Evolutionary conservation across 2,329 filamentous ascomycete species (phyloP).

Genomic region (Cladosporium velox): DNA sequence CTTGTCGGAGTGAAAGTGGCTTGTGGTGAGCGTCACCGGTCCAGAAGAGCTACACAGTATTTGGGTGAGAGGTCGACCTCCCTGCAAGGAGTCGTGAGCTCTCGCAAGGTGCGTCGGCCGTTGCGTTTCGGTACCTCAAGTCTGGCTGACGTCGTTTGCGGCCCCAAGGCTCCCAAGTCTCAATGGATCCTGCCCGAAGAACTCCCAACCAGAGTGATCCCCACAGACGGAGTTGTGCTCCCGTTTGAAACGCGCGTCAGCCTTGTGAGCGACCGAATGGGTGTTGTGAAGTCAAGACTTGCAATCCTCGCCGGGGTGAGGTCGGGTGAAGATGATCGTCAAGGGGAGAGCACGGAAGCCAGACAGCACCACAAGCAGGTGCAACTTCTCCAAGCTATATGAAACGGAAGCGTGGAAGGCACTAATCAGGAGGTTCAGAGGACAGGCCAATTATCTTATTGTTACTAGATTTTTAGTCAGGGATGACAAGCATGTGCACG

Average conservation of each 20-base stretch:
- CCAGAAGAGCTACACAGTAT: constrained; percentile 7
- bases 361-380: not conserved
- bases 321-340: not conserved
- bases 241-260: constrained; percentile 18
- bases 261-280: constrained; percentile 8
- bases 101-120: constrained; percentile 5
- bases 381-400: not conserved
- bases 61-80: not conserved
- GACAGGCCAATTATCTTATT: not conserved
- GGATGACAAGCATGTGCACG: not conserved
- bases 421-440: not conserved
- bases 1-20: not conserved
- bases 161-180: not conserved
- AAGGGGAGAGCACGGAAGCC: not conserved
- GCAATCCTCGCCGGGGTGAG: not conserved
- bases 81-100: constrained; percentile 9
- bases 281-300: not conserved
- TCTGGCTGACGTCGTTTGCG: constrained; percentile 14
- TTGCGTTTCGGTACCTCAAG: constrained; percentile 8
- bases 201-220: constrained; percentile 9
- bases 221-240: constrained; percentile 8
- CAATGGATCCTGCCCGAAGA: constrained; percentile 14
- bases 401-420: not conserved
- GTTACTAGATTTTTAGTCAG: not conserved
- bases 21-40: constrained; percentile 11